Conservation (phyloP, 177 flowering plant genomes). For the Vitis hybrid region DNA sequence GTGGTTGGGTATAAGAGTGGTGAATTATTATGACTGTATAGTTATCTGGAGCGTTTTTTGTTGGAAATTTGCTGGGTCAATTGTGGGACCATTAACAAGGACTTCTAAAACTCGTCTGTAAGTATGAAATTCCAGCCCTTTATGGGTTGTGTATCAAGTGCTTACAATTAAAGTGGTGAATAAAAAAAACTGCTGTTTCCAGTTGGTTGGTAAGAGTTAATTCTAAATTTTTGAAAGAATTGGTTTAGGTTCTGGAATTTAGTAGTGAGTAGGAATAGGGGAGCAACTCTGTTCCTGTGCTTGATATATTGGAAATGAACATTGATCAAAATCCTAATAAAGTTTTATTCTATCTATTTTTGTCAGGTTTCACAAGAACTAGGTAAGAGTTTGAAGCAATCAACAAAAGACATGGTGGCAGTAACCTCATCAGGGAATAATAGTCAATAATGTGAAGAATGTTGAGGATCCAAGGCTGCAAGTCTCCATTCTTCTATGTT, state of each 20-base stretch:
- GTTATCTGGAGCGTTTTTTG: too few species aligned
- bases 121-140: background rate
- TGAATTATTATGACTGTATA: background rate
- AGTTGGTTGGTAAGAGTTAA: too few species aligned
- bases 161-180: background rate
- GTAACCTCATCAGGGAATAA: slow-evolving; percentile 5
- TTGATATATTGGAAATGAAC: too few species aligned
- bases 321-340: background rate
- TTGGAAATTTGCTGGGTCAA: too few species aligned
- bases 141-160: background rate
- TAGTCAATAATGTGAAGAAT: slow-evolving; percentile 16
- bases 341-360: background rate
- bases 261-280: too few species aligned
- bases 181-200: too few species aligned
- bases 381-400: slow-evolving; percentile 23
- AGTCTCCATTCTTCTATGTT: slow-evolving; percentile 3
- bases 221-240: too few species aligned
- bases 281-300: too few species aligned
- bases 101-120: background rate
- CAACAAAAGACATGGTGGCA: slow-evolving; percentile 10
- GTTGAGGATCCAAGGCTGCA: slow-evolving; percentile 1
- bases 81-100: background rate
- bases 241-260: too few species aligned
- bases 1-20: background rate
- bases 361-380: slow-evolving; percentile 26